These are phyloP conservation scores for Ogataea corticis DNA, from an alignment of 805 yeast genomes.

Conservation along the genomic window DNA sequence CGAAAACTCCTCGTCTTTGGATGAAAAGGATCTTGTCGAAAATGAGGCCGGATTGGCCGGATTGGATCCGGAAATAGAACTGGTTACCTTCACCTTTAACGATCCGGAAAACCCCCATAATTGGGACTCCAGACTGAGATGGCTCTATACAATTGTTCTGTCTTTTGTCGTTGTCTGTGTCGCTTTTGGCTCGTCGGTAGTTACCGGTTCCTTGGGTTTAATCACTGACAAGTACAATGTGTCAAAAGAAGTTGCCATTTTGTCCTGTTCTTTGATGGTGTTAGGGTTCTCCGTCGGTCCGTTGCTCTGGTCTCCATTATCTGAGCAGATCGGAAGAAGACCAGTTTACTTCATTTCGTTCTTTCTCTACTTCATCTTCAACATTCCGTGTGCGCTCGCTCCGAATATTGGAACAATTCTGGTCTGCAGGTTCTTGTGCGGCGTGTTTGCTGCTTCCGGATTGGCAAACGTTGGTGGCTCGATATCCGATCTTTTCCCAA, in stretches of 20 bases:
- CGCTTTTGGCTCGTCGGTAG: slow-evolving; percentile 91
- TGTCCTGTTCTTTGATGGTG: slow-evolving; percentile 85
- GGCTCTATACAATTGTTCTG: slow-evolving; percentile 68
- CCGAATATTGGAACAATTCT: slow-evolving; percentile 79
- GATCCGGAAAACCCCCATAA: slow-evolving; percentile 93
- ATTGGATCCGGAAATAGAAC: slow-evolving; percentile 69
- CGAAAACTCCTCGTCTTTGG: slow-evolving; percentile 33
- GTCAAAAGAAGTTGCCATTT: slow-evolving; percentile 72
- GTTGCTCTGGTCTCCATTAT: slow-evolving; percentile 82
- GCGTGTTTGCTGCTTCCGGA: slow-evolving; percentile 83
- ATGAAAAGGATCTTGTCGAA: slow-evolving; percentile 20
- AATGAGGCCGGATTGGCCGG: slow-evolving; percentile 31
- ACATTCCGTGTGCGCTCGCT: slow-evolving; percentile 84
- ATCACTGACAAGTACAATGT: slow-evolving; percentile 69
- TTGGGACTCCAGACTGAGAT: slow-evolving; percentile 60
- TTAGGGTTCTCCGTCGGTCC: slow-evolving; percentile 88
- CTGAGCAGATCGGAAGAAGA: slow-evolving; percentile 83
- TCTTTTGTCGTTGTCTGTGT: slow-evolving; percentile 81
- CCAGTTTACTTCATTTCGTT: slow-evolving; percentile 80
- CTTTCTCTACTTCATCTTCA: slow-evolving; percentile 72
- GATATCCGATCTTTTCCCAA: slow-evolving; percentile 84
- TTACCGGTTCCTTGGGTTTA: slow-evolving; percentile 79
- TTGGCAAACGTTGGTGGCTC: slow-evolving; percentile 88
- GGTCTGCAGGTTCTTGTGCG: slow-evolving; percentile 83
- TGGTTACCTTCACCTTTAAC: slow-evolving; percentile 74